Base-by-base conservation (phyloP, 371 early-diverging fungal genomes). In the Lichtheimia corymbifera region DNA sequence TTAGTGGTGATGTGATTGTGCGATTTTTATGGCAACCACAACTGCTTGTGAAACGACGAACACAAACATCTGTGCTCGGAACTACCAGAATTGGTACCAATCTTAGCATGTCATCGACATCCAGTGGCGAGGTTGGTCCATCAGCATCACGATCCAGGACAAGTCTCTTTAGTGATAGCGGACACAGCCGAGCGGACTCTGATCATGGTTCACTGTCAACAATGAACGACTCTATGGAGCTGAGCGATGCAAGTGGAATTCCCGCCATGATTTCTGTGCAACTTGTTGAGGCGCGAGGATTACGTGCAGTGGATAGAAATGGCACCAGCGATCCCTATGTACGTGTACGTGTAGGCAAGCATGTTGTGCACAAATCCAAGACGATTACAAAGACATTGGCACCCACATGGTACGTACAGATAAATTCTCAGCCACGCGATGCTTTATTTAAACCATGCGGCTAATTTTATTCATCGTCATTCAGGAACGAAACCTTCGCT, bases 331-430 rank as follows among this genome's bases (percentile, higher is more conserved):
- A 90, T 55, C 82, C 88, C 14, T 80, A 75, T 61, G 81, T 83
- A 15, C 59, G 67, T 1, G 69, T 87, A 1, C 71, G 74, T 18
- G 50, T 79, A 27, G 83, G 79, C 55, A 76, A 72, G 28, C 79
- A 88, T 51, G 71, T 73, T 0, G 17, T 87, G 20, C 68, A 82
- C 65, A 92, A 91, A 66, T 92, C 94, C 15, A 85, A 84, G 59
- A 88, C 87, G 18, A 80, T 87, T 25, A 86, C 88, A 73, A 90
- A 91, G 68, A 87, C 88, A 4, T 59, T 87, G 5, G 71, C 82
- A 24, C 95, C 94, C 0, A 65, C 65, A 53, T 97, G 94, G 74
- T 80, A 57, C 67, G 62, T 2, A n/a, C n/a, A n/a, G n/a, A n/a
- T n/a, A n/a, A 24, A 11, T 9, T 35, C 35, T 35, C 35, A 35